phyloP scores from a whole-genome alignment of 1,139 yeast genomes.

The Neolecta irregularis region DNA sequence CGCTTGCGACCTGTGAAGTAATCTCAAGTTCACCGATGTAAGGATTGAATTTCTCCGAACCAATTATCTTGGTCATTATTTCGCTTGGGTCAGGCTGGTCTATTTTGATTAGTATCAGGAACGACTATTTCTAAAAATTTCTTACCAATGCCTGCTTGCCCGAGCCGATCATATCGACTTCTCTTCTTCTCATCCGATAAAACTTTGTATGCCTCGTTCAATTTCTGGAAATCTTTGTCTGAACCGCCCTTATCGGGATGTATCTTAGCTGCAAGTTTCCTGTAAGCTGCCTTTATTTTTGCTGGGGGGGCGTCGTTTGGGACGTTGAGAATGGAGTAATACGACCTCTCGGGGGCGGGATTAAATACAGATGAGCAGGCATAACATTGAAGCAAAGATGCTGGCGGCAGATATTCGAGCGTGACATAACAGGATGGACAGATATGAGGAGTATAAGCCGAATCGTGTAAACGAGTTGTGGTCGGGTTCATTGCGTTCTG shows the following conservation, averaged over 20 bases:
- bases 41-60: conserved; percentile 74
- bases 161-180: conserved; percentile 61
- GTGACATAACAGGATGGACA: no score
- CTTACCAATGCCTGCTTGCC: no score
- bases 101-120: no score
- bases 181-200: conserved; percentile 58
- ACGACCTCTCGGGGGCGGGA: no score
- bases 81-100: conserved; percentile 8
- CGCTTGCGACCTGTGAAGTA: no score
- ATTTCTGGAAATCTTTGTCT: conserved; percentile 33
- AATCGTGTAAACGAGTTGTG: no score
- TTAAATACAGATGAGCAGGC: no score
- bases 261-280: conserved; percentile 68
- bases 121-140: no score
- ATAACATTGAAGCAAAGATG: no score
- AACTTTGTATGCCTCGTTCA: conserved; percentile 71
- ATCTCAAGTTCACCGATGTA: conserved; percentile 79
- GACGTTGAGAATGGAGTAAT: conserved; percentile 62
- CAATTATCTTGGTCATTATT: conserved; percentile 60
- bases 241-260: conserved; percentile 86
- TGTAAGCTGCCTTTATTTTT: conserved; percentile 80
- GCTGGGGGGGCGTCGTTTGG: conserved; percentile 51
- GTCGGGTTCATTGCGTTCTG: no score
- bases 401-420: no score
- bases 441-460: no score